Evolutionary conservation across 2,329 filamentous ascomycete species (phyloP).

Genomic region (Claviceps pusilla): DNA sequence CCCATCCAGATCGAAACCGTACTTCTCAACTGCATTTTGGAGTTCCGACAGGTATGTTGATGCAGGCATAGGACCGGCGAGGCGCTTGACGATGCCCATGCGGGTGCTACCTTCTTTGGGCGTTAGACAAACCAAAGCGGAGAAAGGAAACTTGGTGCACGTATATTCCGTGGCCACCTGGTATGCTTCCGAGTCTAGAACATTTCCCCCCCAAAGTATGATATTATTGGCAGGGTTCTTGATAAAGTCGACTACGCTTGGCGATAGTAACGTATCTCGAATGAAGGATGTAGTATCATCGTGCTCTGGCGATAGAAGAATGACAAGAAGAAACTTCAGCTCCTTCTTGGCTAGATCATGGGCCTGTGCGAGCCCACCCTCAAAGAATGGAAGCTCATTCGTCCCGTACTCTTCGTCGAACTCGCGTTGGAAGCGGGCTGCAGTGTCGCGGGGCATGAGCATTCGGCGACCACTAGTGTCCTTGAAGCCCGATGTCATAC

Average conservation of each 20-base stretch:
- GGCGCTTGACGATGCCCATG: constrained; percentile 77
- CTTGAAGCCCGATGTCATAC: constrained; percentile 34
- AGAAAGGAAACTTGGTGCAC: constrained; percentile 87
- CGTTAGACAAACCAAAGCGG: constrained; percentile 72
- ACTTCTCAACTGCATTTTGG: constrained; percentile 55
- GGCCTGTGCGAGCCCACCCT: constrained; percentile 82
- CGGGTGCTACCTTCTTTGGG: constrained; percentile 68
- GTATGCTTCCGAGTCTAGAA: constrained; percentile 86
- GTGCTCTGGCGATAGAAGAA: constrained; percentile 83
- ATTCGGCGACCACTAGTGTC: constrained; percentile 58
- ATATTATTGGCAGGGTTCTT: constrained; percentile 64
- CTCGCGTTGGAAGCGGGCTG: constrained; percentile 75
- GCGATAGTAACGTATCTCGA: constrained; percentile 63
- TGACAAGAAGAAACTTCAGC: constrained; percentile 76
- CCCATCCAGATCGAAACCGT: constrained; percentile 58
- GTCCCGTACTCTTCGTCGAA: constrained; percentile 87
- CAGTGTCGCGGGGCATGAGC: constrained; percentile 73
- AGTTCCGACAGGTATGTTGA: constrained; percentile 63
- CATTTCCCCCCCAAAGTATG: constrained; percentile 82
- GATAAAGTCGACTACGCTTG: constrained; percentile 59
- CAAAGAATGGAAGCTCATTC: constrained; percentile 59
- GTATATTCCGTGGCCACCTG: constrained; percentile 77
- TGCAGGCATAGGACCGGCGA: constrained; percentile 57
- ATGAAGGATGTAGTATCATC: constrained; percentile 79
- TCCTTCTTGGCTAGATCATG: constrained; percentile 82